phyloP scores from a whole-genome alignment of 768 basidiomycete species.

The Boletus subparvulus region DNA sequence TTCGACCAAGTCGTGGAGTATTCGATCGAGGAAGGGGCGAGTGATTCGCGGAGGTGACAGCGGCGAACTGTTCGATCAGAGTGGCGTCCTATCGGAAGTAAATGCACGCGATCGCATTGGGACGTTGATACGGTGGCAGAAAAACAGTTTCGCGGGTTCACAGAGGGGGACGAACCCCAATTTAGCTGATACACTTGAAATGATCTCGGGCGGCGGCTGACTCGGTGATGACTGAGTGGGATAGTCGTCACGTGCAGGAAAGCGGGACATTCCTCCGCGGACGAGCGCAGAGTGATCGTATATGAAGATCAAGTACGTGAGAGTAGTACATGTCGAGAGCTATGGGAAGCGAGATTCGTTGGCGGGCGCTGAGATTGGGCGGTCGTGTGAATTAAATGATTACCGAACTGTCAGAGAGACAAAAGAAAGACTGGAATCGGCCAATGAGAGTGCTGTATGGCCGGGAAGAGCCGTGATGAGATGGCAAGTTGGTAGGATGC shows the following conservation, averaged over 20 bases:
- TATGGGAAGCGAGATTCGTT: not conserved
- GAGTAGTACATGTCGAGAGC: not conserved
- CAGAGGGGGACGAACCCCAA: not conserved
- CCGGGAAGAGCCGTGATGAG: slow-evolving; percentile 4
- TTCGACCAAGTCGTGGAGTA: not conserved
- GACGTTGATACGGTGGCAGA: slow-evolving; percentile 2
- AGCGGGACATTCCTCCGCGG: not conserved
- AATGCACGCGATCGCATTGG: not conserved
- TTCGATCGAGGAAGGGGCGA: not conserved
- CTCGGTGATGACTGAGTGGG: not conserved
- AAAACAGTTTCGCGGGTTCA: slow-evolving; percentile 10
- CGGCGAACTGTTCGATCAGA: slow-evolving; percentile 14
- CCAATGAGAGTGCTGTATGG: too few species aligned
- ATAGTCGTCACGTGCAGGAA: not conserved
- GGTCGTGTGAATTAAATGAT: not conserved
- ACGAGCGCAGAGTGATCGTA: not conserved
- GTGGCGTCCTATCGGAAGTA: not conserved
- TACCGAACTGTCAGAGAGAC: not conserved
- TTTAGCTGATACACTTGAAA: not conserved
- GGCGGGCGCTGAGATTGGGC: not conserved
- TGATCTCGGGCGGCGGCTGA: slow-evolving; percentile 2
- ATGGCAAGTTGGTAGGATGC: not conserved
- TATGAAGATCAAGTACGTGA: not conserved
- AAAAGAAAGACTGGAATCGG: not conserved
- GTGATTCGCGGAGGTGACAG: slow-evolving; percentile 6